phyloP scores from a whole-genome alignment of 2,329 filamentous ascomycete species.

The Ophiosphaerella herpotricha region DNA sequence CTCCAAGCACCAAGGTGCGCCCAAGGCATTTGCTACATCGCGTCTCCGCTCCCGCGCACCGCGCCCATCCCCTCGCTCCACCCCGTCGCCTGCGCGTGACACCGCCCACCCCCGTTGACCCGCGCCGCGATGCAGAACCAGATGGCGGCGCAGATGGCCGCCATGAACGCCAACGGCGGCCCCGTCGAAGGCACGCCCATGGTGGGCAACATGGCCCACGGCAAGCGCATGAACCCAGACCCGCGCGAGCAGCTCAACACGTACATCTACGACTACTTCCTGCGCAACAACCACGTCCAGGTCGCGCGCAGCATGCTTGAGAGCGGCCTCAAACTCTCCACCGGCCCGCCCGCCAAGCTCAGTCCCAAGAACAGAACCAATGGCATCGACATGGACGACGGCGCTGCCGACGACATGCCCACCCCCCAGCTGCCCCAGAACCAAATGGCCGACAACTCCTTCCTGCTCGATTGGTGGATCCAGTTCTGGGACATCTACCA shows the following conservation, averaged over 20 bases:
- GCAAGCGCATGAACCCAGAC: conserved; percentile 33
- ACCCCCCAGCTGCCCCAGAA: conserved; percentile 67
- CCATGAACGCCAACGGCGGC: conserved; percentile 65
- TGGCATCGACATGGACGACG: conserved; percentile 73
- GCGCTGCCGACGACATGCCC: conserved; percentile 90
- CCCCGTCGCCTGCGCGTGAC: conserved; percentile 24
- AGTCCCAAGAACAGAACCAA: conserved; percentile 72
- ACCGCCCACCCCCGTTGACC: conserved; percentile 12
- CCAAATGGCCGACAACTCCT: conserved; percentile 72
- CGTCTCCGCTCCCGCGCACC: conserved; percentile 10
- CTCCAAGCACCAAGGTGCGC: conserved; percentile 32
- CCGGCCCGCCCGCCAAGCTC: conserved; percentile 62
- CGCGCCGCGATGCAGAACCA: conserved; percentile 50
- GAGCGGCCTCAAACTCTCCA: conserved; percentile 59
- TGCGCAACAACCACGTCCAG: conserved; percentile 82
- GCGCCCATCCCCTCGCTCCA: conserved; percentile 14
- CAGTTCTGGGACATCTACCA: conserved; percentile 96
- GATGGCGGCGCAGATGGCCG: conserved; percentile 68
- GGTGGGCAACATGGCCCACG: conserved; percentile 64
- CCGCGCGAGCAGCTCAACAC: conserved; percentile 70
- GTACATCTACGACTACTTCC: conserved; percentile 89
- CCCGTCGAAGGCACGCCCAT: conserved; percentile 68
- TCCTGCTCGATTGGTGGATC: conserved; percentile 97
- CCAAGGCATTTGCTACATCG: conserved; percentile 16
- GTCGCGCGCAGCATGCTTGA: conserved; percentile 70